Conservation (phyloP, 176 grass and related monocot species). For the Panicum miliaceum region DNA sequence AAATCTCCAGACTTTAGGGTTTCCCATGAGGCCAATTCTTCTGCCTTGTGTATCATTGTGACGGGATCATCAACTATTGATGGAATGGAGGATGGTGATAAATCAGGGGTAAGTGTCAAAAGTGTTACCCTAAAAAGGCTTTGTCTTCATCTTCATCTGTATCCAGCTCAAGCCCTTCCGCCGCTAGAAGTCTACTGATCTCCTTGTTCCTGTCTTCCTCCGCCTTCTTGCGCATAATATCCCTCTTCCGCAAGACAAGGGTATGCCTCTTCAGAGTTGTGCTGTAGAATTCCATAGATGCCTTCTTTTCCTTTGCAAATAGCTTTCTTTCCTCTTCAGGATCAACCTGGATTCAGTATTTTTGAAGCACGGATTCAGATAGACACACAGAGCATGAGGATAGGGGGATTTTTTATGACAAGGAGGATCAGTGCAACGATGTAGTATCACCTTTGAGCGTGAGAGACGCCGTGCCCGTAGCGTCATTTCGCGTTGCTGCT, state of each 20-base stretch:
- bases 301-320: constrained; percentile 84
- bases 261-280: constrained; percentile 85
- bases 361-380: not conserved
- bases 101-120: constrained; percentile 17
- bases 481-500: constrained; percentile 84
- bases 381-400: not conserved
- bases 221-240: constrained; percentile 78
- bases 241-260: constrained; percentile 77
- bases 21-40: not conserved
- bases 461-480: constrained; percentile 72
- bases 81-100: constrained; percentile 1
- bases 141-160: constrained; percentile 72
- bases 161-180: constrained; percentile 91
- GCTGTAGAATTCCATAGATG: constrained; percentile 87
- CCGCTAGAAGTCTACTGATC: constrained; percentile 72
- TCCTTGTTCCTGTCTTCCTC: constrained; percentile 78
- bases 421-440: not conserved
- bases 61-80: not conserved
- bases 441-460: constrained; percentile 70
- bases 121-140: constrained; percentile 35
- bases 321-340: constrained; percentile 88
- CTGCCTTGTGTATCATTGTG: not conserved
- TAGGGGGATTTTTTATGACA: not conserved
- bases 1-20: not conserved
- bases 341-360: constrained; percentile 64